These are phyloP conservation scores for Acarospora socialis DNA, from an alignment of 2,329 filamentous ascomycete genomes.

Conservation along the genomic window DNA sequence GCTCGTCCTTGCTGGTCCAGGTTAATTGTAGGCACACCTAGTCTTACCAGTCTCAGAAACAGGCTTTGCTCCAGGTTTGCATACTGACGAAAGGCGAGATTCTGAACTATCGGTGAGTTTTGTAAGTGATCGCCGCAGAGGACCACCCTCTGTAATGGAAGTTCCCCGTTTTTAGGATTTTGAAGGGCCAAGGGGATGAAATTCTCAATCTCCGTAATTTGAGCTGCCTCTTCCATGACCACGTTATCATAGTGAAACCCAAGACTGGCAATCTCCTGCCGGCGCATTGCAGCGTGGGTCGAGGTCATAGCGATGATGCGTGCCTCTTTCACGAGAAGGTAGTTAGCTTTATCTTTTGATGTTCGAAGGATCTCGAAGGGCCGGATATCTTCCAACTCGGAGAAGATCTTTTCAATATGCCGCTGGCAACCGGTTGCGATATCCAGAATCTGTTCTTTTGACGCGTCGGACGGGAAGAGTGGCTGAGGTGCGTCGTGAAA, in stretches of 20 bases:
- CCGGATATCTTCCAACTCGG: conserved; percentile 79
- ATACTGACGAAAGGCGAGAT: conserved; percentile 83
- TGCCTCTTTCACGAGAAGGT: conserved; percentile 89
- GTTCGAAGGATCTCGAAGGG: conserved; percentile 89
- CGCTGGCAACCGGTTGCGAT: conserved; percentile 72
- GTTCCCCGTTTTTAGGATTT: conserved; percentile 56
- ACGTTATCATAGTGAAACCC: conserved; percentile 97
- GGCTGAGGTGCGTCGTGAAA: conserved; percentile 80
- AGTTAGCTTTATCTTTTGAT: conserved; percentile 87
- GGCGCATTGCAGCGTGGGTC: conserved; percentile 88
- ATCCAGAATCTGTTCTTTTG: conserved; percentile 56
- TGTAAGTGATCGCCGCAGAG: conserved; percentile 92
- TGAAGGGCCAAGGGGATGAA: conserved; percentile 94
- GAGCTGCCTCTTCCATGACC: conserved; percentile 95
- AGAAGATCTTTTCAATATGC: conserved; percentile 81
- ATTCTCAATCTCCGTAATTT: conserved; percentile 94
- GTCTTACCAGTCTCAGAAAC: conserved; percentile 76
- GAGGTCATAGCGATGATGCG: conserved; percentile 97
- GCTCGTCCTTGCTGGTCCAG: conserved; percentile 91
- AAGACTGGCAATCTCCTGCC: conserved; percentile 77
- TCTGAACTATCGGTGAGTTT: conserved; percentile 92
- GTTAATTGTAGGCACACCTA: conserved; percentile 81
- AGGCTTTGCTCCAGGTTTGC: conserved; percentile 92
- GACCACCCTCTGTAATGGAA: conserved; percentile 73
- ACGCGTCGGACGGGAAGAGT: conserved; percentile 54